Conservation (phyloP, 2,329 filamentous ascomycete species). For the Arthrobotrys megalospora region DNA sequence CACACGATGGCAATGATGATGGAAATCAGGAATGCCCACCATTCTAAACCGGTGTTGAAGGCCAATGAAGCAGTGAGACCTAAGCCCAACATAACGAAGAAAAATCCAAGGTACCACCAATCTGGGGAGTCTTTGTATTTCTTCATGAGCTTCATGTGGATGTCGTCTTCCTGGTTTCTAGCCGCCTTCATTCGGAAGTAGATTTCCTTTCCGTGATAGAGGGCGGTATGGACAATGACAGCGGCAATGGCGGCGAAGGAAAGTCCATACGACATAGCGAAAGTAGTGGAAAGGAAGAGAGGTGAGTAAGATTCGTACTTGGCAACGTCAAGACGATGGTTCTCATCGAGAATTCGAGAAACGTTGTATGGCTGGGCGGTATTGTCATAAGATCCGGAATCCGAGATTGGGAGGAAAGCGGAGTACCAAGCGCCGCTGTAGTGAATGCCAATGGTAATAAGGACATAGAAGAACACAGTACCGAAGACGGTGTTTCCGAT, state of each 20-base stretch:
- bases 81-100: conserved; percentile 69
- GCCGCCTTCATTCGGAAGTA: conserved; percentile 68
- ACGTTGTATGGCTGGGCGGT: conserved; percentile 77
- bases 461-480: conserved; percentile 76
- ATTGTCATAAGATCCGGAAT: conserved; percentile 80
- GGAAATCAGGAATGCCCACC: conserved; percentile 72
- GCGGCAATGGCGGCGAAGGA: conserved; percentile 78
- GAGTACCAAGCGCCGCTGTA: conserved; percentile 78
- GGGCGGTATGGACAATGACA: conserved; percentile 73
- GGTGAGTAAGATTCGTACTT: conserved; percentile 79
- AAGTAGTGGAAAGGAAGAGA: conserved; percentile 77
- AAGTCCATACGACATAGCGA: conserved; percentile 72
- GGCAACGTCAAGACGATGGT: conserved; percentile 75
- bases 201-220: conserved; percentile 74
- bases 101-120: conserved; percentile 71
- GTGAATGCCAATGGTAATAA: conserved; percentile 75
- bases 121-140: conserved; percentile 66
- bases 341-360: conserved; percentile 74
- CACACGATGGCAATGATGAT: conserved; percentile 74
- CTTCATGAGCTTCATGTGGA: conserved; percentile 66
- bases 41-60: conserved; percentile 68
- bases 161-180: conserved; percentile 65
- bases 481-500: conserved; percentile 81
- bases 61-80: conserved; percentile 65
- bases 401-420: conserved; percentile 78